Base-by-base conservation (phyloP, 176 grass and related monocot species). In the Hordeum marinum region DNA sequence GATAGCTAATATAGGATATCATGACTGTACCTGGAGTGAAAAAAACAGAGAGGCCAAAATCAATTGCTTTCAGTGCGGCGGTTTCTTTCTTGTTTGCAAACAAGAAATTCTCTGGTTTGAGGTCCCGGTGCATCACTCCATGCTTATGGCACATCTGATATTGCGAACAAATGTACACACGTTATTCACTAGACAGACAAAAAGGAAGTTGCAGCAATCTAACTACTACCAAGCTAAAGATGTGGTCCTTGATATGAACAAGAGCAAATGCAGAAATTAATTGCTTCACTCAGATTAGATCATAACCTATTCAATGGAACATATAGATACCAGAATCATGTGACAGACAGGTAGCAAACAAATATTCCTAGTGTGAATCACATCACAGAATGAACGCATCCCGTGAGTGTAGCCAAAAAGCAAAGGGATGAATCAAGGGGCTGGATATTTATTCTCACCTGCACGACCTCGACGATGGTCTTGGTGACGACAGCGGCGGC, bases 61-160 rank as follows among this genome's bases (percentile, higher is more conserved):
- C 94, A 88, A 97, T 97, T 31, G 92, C 83, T 48, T 97, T 97
- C 66, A 97, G 76, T 14, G 88, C 82, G 1, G 92, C 87, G 7
- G 92, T 90, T 90, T 97, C 94, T 52, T 94, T 97, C 85, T 94
- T 97, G 80, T 94, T 94, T 9, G 87, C 90, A 80, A 97, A 97
- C 88, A 97, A 94, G 80, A 97, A 97, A 71, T 97, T 97, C 83
- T 97, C 94, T 61, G 94, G 94, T 63, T 97, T 97, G 46, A 97
- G 88, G 81, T 97, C 94, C 78, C 94, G 82, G 76, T 97, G 94
- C 82, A 97, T 97, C 76, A 97, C 94, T 35, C 92, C 94, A 46
- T 97, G 94, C 85, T 94, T 90, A 63, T 97, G 94, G 79, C 94
- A 97, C 88, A 92, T 89, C 91, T 97, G 80, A 43, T 85, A 77